A percentile compares a stretch with the other conserved stretches of the same genome.
These are phyloP conservation scores for Taxillus chinensis DNA, from an alignment of 164 flowering plant species.

Conservation along the genomic window DNA sequence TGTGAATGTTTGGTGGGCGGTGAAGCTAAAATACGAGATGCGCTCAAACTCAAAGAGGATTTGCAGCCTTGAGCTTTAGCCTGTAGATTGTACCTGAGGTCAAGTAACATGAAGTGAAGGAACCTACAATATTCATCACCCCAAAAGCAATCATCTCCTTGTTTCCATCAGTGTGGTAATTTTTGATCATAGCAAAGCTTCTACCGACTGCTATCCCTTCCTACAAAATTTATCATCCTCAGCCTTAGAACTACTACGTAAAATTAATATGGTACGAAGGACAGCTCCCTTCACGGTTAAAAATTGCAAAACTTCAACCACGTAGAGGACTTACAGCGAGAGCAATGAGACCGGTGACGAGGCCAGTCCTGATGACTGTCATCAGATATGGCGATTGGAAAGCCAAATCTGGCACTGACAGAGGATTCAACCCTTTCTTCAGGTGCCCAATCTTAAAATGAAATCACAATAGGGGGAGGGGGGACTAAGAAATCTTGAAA, in stretches of 20 bases:
- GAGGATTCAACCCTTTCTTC: slow-evolving; percentile 82
- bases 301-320: no score
- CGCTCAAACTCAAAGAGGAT: no score
- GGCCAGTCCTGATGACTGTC: slow-evolving; percentile 59
- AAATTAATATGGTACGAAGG: no score
- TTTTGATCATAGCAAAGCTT: slow-evolving; percentile 34
- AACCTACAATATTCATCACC: slow-evolving; percentile 36
- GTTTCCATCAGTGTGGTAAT: slow-evolving; percentile 39
- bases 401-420: slow-evolving; percentile 33
- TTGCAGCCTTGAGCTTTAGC: no score
- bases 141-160: slow-evolving; percentile 46
- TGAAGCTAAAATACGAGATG: no score
- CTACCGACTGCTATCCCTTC: slow-evolving; percentile 47
- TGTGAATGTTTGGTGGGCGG: background rate
- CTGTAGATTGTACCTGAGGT: slow-evolving; percentile 19
- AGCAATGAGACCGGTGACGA: slow-evolving; percentile 63
- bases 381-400: slow-evolving; percentile 40
- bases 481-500: no score
- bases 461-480: no score
- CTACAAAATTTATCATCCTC: slow-evolving; percentile 9
- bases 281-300: no score
- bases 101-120: slow-evolving; percentile 39
- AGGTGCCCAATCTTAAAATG: slow-evolving; percentile 52
- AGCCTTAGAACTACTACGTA: no score
- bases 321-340: slow-evolving; percentile 52